Evolutionary conservation across 192 early-diverging fungal genomes (phyloP), one percentile per base, ranked within the genome.

Genomic region (Coemansia aciculifera): DNA sequence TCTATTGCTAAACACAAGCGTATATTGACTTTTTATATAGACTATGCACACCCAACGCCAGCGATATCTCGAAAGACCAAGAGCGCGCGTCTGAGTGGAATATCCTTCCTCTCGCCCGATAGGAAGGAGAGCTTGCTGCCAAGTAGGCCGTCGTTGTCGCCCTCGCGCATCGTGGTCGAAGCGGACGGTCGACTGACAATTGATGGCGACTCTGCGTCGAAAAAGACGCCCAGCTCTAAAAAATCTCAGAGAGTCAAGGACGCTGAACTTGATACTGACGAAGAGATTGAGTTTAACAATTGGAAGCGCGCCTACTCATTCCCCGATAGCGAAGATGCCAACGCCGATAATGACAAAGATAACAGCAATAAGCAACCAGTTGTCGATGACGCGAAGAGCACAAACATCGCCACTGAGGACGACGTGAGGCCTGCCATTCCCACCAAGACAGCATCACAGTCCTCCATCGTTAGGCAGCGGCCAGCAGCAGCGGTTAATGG

Each of bases 201-300:
- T 17, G 79, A 76, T 5, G 46, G 38, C 40, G 68, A 66, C 9
- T 6, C 48, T 2, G 19, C 31, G 12, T 39, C 4, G 17, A 57
- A 57, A 17, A 19, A 2, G 54, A 32, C 15, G 17, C 8, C 75
- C 9, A 54, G 15, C n/a, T 23, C 3, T 34, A 23, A 29, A 2
- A 52, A 19, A 19, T 13, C 66, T 3, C 32, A n/a, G 10, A 24
- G 8, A 23, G 42, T 24, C 12, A n/a, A 57, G n/a, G 52, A 73
- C 10, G 59, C 71, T 24, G 68, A 71, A 44, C 76, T 81, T 68
- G 71, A 81, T 44, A 67, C 70, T 10, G 74, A 81, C 49, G 79
- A 81, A 23, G 79, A 81, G 42, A 72, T 70, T 12, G 74, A 76
- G 59, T 81, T 77, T 37, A 77, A 74, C 46, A 71, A 73, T 48